phyloP scores from a whole-genome alignment of 192 early-diverging fungal species.

The Rhizoclosmatium sp. region DNA sequence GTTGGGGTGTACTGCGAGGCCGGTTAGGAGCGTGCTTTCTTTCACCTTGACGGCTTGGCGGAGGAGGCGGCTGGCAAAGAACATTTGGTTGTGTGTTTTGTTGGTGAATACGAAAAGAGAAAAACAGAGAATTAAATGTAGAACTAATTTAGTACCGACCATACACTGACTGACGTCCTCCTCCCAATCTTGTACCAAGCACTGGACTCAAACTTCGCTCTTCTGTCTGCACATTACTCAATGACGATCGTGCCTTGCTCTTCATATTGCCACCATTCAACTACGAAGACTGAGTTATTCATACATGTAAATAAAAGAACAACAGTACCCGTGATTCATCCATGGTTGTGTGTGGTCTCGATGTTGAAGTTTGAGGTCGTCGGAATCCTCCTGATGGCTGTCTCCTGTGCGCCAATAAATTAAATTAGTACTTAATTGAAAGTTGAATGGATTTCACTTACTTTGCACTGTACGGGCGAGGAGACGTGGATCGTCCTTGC shows the following conservation, averaged over 20 bases:
- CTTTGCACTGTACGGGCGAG: constrained; percentile 26
- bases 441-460: background rate
- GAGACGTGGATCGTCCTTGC: background rate
- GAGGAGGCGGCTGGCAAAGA: background rate
- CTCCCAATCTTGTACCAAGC: too few species aligned
- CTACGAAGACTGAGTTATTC: constrained; percentile 3
- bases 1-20: constrained; percentile 85
- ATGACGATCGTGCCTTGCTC: background rate
- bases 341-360: constrained; percentile 19
- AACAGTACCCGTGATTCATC: background rate
- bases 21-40: constrained; percentile 83
- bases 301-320: background rate
- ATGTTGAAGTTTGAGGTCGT: background rate
- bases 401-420: background rate
- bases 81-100: background rate
- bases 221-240: background rate
- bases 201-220: too few species aligned
- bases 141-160: too few species aligned
- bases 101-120: background rate
- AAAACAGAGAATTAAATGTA: background rate
- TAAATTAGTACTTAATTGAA: too few species aligned
- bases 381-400: constrained; percentile 18
- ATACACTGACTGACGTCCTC: too few species aligned
- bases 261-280: constrained; percentile 26
- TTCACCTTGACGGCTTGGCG: background rate